Percentiles rank a stretch among this genome's conserved stretches.
Evolutionary conservation across 2,329 filamentous ascomycete genomes (phyloP).

Genomic region (Cytospora mali): DNA sequence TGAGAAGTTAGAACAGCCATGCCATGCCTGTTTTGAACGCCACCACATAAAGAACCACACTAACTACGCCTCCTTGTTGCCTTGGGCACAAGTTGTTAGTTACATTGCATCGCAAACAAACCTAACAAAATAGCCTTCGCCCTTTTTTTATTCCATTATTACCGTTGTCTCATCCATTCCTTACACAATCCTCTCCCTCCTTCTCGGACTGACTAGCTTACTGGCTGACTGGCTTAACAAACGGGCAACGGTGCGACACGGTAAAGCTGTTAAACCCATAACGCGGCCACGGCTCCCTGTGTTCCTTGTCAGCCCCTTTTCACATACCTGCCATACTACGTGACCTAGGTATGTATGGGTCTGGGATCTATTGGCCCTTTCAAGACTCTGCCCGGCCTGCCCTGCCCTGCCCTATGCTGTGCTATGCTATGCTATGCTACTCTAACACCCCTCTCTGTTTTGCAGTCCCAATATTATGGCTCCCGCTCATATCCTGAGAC

Average conservation of each 20-base stretch:
- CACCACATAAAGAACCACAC: neutral
- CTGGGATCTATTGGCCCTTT: neutral
- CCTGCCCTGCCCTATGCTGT: too few relatives aligned
- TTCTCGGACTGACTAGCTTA: neutral
- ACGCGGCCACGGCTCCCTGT: neutral
- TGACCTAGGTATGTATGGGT: neutral
- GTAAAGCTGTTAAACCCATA: neutral
- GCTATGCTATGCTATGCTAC: too few relatives aligned
- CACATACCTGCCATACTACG: too few relatives aligned
- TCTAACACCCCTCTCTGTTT: neutral
- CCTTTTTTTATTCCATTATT: neutral
- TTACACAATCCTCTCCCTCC: neutral
- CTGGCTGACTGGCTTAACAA: neutral
- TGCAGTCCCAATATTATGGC: neutral
- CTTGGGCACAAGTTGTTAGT: too few relatives aligned
- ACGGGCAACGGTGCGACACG: neutral
- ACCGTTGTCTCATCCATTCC: neutral
- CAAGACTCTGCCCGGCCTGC: neutral
- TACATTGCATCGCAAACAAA: neutral
- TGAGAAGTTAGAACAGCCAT: neutral
- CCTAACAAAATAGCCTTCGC: neutral
- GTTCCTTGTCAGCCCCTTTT: neutral
- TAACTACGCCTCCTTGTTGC: too few relatives aligned
- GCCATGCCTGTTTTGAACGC: too few relatives aligned
- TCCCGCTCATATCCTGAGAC: constrained; percentile 2